Base-by-base conservation (phyloP, 1,284 basidiomycete species). In the Apiotrichum brassicae region DNA sequence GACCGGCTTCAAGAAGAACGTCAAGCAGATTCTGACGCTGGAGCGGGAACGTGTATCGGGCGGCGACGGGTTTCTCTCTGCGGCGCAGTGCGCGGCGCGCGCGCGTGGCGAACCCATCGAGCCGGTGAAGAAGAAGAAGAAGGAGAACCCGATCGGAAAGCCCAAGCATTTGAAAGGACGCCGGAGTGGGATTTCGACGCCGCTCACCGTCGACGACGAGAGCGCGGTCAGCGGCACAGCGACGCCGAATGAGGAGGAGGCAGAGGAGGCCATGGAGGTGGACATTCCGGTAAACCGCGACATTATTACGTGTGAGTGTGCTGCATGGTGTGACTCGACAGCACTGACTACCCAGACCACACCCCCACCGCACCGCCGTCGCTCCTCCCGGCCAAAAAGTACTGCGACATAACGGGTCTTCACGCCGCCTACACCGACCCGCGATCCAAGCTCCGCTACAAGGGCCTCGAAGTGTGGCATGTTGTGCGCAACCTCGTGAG, bases 321-420 rank as follows among this genome's bases (percentile, higher is more conserved):
- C 6, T 14, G 18, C 18, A 16, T 18, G 9, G 20, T n/a, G 14
- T 23, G 33, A 16, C 13, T 7, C 13, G 16, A 34, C 13, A n/a
- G n/a, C 14, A 28, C 43, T 46, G 36, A 32, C 9, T 23, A 5
- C 12, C 33, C 51, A 72, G 72, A 72, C 56, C 65, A 69, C 43
- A 72, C 73, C 2, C 70, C 69, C 6, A 59, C 66, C 3, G 71
- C 71, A 3, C 70, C 70, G 9, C 71, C 72, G 0, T 70, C 67
- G 9, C 62, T 74, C 14, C 54, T 75, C 3, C 75, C 74, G 2
- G 52, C 70, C 3, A 76, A 75, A 54, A 75, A 73, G 54, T 77
- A 76, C 63, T 78, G 77, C 66, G 77, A 78, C 54, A 70, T 78
- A 43, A 78, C 77, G 0, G 77, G 77, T 4, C 66, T 78, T 18